Conservation (phyloP, 129 eudicot genomes). For the Calendula officinalis region DNA sequence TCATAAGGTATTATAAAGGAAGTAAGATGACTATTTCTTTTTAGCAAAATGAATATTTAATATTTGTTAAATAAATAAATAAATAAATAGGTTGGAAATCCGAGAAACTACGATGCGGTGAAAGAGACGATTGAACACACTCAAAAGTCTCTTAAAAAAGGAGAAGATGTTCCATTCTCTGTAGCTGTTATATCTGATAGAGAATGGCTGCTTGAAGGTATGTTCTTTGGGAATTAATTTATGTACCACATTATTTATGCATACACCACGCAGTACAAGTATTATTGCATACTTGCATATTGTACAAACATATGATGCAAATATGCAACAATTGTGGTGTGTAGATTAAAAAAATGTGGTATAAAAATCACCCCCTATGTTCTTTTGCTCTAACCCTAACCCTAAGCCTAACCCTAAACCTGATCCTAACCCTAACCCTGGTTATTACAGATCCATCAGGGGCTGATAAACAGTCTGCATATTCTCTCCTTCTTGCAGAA, state of each 20-base stretch:
- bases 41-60: too few relatives aligned
- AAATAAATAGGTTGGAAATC: slow-evolving; percentile 65
- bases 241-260: neutral
- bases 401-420: slow-evolving; percentile 9
- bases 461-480: slow-evolving; percentile 93
- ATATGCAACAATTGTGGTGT: too few relatives aligned
- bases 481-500: slow-evolving; percentile 94
- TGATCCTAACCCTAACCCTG: slow-evolving; percentile 12
- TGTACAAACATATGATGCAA: too few relatives aligned
- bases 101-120: slow-evolving; percentile 62
- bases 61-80: too few relatives aligned
- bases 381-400: slow-evolving; percentile 5
- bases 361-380: neutral
- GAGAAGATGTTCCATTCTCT: slow-evolving; percentile 69
- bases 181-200: slow-evolving; percentile 76
- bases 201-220: slow-evolving; percentile 91
- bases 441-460: slow-evolving; percentile 63
- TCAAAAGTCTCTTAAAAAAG: slow-evolving; percentile 52
- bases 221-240: neutral
- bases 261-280: too few relatives aligned
- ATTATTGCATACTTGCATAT: too few relatives aligned
- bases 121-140: slow-evolving; percentile 59
- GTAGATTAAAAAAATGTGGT: too few relatives aligned
- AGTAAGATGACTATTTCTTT: too few relatives aligned
- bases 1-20: slow-evolving; percentile 52